Percentiles rank a stretch among this genome's conserved stretches.
These are phyloP conservation scores for Butyriboletus loyo DNA, from an alignment of 768 basidiomycete species.

Conservation along the genomic window DNA sequence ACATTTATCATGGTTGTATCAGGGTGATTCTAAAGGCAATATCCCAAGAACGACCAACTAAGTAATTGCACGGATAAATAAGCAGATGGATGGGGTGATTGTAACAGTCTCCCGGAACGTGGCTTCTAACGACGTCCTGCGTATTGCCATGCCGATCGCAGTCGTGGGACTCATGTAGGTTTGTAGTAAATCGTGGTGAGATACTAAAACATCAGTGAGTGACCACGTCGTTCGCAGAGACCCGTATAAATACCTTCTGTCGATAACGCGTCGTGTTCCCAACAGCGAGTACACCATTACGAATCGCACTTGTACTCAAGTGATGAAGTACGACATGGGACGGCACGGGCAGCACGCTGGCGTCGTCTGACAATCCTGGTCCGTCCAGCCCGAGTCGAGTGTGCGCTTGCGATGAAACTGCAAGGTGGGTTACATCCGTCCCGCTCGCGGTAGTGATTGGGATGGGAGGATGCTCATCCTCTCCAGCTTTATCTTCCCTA, in stretches of 20 bases:
- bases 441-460: slow-evolving; percentile 40
- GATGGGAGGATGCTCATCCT: slow-evolving; percentile 24
- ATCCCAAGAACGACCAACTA: slow-evolving; percentile 27
- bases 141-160: slow-evolving; percentile 14
- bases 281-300: slow-evolving; percentile 90
- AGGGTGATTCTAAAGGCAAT: slow-evolving; percentile 24
- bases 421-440: slow-evolving; percentile 36
- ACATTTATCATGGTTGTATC: slow-evolving; percentile 20
- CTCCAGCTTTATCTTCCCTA: slow-evolving; percentile 22
- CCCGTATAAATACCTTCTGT: slow-evolving; percentile 63
- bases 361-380: slow-evolving; percentile 72
- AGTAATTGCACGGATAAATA: slow-evolving; percentile 27
- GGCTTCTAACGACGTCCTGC: slow-evolving; percentile 28
- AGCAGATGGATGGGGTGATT: slow-evolving; percentile 12
- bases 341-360: slow-evolving; percentile 86
- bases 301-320: slow-evolving; percentile 91
- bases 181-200: slow-evolving; percentile 85
- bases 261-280: slow-evolving; percentile 89
- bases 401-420: slow-evolving; percentile 19
- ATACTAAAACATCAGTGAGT: slow-evolving; percentile 48
- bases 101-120: slow-evolving; percentile 8
- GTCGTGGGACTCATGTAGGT: slow-evolving; percentile 43
- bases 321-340: slow-evolving; percentile 94
- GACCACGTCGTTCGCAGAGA: slow-evolving; percentile 3
- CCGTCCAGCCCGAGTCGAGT: slow-evolving; percentile 37